Evolutionary conservation across 1,284 basidiomycete genomes (phyloP).

Genomic region (Heimioporus punctisporus): DNA sequence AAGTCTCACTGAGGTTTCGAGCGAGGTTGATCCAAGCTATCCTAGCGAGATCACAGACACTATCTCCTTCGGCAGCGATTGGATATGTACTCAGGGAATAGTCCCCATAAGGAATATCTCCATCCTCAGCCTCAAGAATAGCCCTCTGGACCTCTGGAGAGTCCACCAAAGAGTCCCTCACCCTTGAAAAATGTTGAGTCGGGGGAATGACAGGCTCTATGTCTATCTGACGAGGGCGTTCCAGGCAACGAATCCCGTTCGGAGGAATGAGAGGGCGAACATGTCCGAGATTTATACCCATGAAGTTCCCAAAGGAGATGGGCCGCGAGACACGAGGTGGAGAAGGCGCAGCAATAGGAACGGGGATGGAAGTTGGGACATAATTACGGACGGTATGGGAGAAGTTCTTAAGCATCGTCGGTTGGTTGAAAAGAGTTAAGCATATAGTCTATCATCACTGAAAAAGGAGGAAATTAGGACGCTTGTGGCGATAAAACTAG

Average conservation of each 20-base stretch:
- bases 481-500: slow-evolving; percentile 21
- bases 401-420: slow-evolving; percentile 50
- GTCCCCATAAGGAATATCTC: slow-evolving; percentile 15
- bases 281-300: slow-evolving; percentile 22
- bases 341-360: slow-evolving; percentile 47
- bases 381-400: slow-evolving; percentile 54
- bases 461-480: slow-evolving; percentile 2
- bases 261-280: slow-evolving; percentile 4
- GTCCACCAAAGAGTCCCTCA: slow-evolving; percentile 6
- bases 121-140: slow-evolving; percentile 26
- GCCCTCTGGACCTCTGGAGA: slow-evolving; percentile 17
- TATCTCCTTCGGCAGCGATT: slow-evolving; percentile 34
- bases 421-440: slow-evolving; percentile 39
- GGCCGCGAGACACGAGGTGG: slow-evolving; percentile 53
- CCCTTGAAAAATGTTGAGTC: slow-evolving; percentile 8
- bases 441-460: neutral
- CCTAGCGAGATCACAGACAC: slow-evolving; percentile 29
- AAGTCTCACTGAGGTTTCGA: slow-evolving; percentile 21
- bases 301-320: slow-evolving; percentile 49
- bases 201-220: slow-evolving; percentile 5
- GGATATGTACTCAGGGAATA: slow-evolving; percentile 23
- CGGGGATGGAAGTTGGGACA: slow-evolving; percentile 51
- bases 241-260: slow-evolving; percentile 9
- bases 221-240: slow-evolving; percentile 7
- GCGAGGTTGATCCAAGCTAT: slow-evolving; percentile 17